A percentile compares a stretch with the other conserved stretches of the same genome.
Conservation (phyloP, 495 filamentous ascomycete genomes). For the Mytilinidion resinicola region DNA sequence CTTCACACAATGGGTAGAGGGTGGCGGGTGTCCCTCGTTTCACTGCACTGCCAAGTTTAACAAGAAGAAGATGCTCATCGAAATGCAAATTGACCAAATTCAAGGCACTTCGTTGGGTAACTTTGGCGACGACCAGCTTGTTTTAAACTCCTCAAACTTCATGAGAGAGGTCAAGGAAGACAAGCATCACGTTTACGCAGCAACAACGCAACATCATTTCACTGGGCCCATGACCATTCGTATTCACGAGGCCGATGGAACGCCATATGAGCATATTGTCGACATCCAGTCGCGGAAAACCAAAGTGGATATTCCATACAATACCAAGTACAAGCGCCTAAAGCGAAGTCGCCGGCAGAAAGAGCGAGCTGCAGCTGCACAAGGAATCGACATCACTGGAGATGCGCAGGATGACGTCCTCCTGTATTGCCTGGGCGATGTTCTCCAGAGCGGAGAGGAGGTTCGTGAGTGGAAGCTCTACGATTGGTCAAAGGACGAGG, state of each 20-base stretch:
- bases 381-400: conserved; percentile 51
- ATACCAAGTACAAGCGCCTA: conserved; percentile 97
- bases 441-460: conserved; percentile 76
- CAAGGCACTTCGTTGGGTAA: conserved; percentile 52
- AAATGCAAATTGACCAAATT: conserved; percentile 81
- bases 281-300: conserved; percentile 80
- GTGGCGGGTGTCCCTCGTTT: conserved; percentile 82
- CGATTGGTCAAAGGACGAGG: conserved; percentile 83
- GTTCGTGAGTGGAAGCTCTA: conserved; percentile 72
- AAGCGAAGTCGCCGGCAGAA: conserved; percentile 86
- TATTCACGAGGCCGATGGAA: conserved; percentile 97
- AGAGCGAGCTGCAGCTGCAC: conserved; percentile 61
- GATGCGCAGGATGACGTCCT: conserved; percentile 79
- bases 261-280: conserved; percentile 96
- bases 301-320: conserved; percentile 91
- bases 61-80: conserved; percentile 93
- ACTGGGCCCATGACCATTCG: conserved; percentile 88
- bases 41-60: conserved; percentile 84
- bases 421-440: conserved; percentile 88
- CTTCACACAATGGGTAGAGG: conserved; percentile 88
- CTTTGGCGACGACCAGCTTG: conserved; percentile 23
- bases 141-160: conserved; percentile 58
- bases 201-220: conserved; percentile 67
- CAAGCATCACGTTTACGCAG: conserved; percentile 60
- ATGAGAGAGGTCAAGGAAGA: conserved; percentile 78